These are phyloP conservation scores for Trifolium fragiferum DNA, from an alignment of 306 rosid genomes.

Conservation along the genomic window DNA sequence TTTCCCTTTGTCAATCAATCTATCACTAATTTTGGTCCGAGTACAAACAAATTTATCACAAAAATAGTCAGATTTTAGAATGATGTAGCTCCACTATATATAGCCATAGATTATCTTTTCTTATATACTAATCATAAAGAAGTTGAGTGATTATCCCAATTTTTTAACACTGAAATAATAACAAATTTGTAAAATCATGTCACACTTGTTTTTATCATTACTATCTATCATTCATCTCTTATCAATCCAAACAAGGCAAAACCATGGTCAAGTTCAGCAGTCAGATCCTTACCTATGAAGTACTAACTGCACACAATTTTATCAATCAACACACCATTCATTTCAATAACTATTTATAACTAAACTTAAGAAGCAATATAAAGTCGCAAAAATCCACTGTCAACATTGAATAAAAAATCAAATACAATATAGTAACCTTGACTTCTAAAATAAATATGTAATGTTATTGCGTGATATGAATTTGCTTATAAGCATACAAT, in stretches of 20 bases:
- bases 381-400: background rate
- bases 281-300: background rate
- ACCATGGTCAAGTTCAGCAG: background rate
- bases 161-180: no score
- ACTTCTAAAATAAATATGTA: slow-evolving; percentile 12
- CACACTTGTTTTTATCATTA: background rate
- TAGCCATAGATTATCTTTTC: background rate
- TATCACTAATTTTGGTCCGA: background rate
- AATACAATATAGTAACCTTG: background rate
- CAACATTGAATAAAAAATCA: background rate
- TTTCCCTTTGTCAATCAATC: background rate
- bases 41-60: no score
- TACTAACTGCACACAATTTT: background rate
- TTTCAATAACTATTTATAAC: slow-evolving; percentile 4
- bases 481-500: slow-evolving; percentile 32
- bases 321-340: background rate
- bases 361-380: background rate
- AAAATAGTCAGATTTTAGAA: background rate
- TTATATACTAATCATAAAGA: no score
- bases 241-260: background rate
- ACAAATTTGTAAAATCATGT: background rate
- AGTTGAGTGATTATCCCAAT: no score
- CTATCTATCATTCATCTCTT: background rate
- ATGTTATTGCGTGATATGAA: background rate
- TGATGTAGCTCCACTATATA: background rate